Conservation (phyloP, 768 basidiomycete species). For the Ephemerocybe angulata region DNA sequence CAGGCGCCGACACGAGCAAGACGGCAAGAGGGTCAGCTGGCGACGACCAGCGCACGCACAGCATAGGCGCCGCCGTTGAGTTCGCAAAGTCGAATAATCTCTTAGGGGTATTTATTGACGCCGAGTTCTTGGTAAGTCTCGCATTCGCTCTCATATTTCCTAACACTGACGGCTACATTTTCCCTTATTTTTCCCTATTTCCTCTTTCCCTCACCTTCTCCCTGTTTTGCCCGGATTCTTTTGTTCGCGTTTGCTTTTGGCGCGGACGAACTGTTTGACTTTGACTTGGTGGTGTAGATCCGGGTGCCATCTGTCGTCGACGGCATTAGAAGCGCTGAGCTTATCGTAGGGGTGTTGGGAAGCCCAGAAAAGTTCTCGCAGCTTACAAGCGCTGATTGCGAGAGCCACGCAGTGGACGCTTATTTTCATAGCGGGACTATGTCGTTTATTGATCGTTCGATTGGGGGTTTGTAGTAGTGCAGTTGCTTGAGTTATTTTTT, state of each 20-base stretch:
- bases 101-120: conserved; percentile 86
- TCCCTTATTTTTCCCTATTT: background rate
- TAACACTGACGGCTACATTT: conserved; percentile 7
- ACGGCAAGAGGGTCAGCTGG: conserved; percentile 25
- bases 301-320: conserved; percentile 88
- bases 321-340: conserved; percentile 82
- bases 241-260: background rate
- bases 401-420: conserved; percentile 61
- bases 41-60: conserved; percentile 52
- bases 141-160: conserved; percentile 7
- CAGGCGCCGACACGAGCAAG: conserved; percentile 2
- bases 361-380: conserved; percentile 39
- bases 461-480: conserved; percentile 45
- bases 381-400: conserved; percentile 35
- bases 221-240: background rate
- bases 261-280: background rate
- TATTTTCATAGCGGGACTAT: conserved; percentile 58
- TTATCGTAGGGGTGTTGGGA: conserved; percentile 86
- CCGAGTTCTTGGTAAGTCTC: conserved; percentile 71
- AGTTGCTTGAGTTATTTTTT: no score
- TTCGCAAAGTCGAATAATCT: conserved; percentile 92
- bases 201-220: background rate
- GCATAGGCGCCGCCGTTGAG: conserved; percentile 87
- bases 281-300: conserved; percentile 41
- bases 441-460: conserved; percentile 62